Evolutionary conservation across 2,329 filamentous ascomycete genomes (phyloP).

Genomic region (Fusarium compactum): DNA sequence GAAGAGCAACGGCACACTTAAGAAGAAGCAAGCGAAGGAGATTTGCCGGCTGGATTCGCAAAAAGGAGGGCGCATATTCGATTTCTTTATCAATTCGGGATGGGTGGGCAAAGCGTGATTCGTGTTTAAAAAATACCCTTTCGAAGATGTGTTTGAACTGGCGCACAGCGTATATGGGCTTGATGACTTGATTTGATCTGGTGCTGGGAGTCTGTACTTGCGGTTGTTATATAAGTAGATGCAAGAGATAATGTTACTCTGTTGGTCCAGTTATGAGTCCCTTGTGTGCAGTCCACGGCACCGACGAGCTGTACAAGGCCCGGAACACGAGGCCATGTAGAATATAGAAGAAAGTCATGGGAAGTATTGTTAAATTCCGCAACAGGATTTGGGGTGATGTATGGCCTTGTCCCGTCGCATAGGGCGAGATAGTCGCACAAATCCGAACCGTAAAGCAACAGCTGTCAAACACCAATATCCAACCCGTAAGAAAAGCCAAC

Average conservation of each 20-base stretch:
- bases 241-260: slow-evolving; percentile 7
- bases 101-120: slow-evolving; percentile 86
- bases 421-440: not conserved
- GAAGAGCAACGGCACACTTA: slow-evolving; percentile 86
- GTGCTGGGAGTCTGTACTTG: slow-evolving; percentile 6
- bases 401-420: not conserved
- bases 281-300: not conserved
- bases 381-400: too few relatives aligned
- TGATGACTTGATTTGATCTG: not conserved
- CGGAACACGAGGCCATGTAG: too few relatives aligned
- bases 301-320: too few relatives aligned
- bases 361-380: too few relatives aligned
- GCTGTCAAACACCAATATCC: not conserved
- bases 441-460: not conserved
- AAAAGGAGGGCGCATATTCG: slow-evolving; percentile 88
- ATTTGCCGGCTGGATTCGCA: slow-evolving; percentile 85
- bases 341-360: too few relatives aligned
- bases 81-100: slow-evolving; percentile 92
- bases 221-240: slow-evolving; percentile 22
- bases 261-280: not conserved
- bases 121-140: slow-evolving; percentile 44
- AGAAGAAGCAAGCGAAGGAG: slow-evolving; percentile 93
- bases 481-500: too few relatives aligned
- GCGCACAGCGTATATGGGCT: slow-evolving; percentile 33
- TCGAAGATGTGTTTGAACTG: slow-evolving; percentile 29